A percentile compares a stretch with the other conserved stretches of the same genome.
phyloP scores from a whole-genome alignment of 257 asterid genomes.

The Capsicum baccatum region DNA sequence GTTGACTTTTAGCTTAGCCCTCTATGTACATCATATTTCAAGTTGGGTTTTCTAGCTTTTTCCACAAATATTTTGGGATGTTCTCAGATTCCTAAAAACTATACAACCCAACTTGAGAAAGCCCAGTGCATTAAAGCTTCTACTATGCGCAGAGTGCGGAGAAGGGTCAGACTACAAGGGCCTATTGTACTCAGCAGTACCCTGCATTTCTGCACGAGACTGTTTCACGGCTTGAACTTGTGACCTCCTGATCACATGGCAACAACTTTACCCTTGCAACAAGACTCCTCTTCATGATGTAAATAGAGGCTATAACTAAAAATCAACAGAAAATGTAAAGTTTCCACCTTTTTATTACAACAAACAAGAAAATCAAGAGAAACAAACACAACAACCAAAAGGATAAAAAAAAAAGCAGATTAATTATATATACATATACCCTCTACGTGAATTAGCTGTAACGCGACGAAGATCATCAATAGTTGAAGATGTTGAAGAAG shows the following conservation, averaged over 20 bases:
- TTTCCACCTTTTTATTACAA: background rate
- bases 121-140: too few relatives aligned
- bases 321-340: background rate
- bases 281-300: background rate
- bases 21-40: constrained; percentile 11
- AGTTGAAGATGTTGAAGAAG: constrained; percentile 68
- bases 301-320: background rate
- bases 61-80: background rate
- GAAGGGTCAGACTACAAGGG: too few relatives aligned
- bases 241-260: too few relatives aligned
- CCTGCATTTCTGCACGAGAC: too few relatives aligned
- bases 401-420: background rate
- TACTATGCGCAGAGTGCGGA: too few relatives aligned
- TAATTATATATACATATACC: constrained; percentile 44
- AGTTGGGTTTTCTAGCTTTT: background rate
- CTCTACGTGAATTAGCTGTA: constrained; percentile 89
- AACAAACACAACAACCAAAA: background rate
- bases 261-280: too few relatives aligned
- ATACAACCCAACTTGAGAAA: background rate
- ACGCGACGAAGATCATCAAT: constrained; percentile 86
- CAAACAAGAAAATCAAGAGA: background rate
- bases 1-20: background rate
- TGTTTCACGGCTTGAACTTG: too few relatives aligned
- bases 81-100: background rate
- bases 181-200: too few relatives aligned